Conservation (phyloP, 495 filamentous ascomycete species). For the Neurospora pannonica region DNA sequence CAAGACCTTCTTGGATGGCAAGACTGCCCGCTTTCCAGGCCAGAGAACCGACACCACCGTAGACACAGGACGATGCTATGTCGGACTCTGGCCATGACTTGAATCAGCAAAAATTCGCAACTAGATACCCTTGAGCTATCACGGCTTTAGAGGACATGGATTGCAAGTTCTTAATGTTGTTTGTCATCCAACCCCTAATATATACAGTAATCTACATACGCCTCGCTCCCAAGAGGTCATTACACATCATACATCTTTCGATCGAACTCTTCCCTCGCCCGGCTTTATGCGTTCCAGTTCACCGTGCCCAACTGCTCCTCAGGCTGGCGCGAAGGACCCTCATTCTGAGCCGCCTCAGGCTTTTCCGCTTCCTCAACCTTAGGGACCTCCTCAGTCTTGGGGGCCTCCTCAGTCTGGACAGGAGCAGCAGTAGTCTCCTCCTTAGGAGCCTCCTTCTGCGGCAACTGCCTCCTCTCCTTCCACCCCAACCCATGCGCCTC, state of each 20-base stretch:
- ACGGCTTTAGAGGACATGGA: too few relatives aligned
- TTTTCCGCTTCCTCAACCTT: neutral
- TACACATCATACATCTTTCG: neutral
- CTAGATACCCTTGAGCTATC: too few relatives aligned
- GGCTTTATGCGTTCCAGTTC: neutral
- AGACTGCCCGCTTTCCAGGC: too few relatives aligned
- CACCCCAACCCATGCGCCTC: neutral
- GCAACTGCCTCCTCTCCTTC: neutral
- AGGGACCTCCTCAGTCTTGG: neutral
- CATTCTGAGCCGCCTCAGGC: neutral
- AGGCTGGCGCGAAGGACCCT: neutral
- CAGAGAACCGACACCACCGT: neutral
- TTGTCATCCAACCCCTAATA: neutral
- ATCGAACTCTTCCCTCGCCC: neutral
- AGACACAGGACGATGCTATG: neutral
- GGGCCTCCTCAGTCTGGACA: neutral
- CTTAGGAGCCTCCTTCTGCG: neutral
- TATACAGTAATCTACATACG: neutral
- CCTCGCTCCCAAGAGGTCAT: neutral
- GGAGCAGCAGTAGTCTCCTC: neutral
- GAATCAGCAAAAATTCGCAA: neutral
- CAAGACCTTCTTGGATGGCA: too few relatives aligned
- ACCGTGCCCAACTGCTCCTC: neutral
- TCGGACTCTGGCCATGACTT: neutral
- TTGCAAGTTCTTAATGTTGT: neutral